Percentiles rank a stretch among this genome's conserved stretches.
These are phyloP conservation scores for Geotrichum bryndzae DNA, from an alignment of 1,139 yeast species.

Conservation along the genomic window DNA sequence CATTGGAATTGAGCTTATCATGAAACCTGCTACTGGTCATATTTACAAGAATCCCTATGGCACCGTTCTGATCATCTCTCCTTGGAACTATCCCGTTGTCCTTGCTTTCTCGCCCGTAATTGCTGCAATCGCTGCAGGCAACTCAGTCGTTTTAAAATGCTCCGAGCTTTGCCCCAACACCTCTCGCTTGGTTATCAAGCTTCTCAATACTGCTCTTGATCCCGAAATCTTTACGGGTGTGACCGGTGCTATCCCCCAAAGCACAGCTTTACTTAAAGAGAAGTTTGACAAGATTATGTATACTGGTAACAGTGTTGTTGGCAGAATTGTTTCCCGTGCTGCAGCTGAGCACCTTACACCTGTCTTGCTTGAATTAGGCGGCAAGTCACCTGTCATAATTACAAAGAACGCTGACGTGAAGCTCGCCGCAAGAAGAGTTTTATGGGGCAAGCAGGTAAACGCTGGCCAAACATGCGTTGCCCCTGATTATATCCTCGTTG, in stretches of 20 bases:
- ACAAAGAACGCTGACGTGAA: constrained; percentile 45
- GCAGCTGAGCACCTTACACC: constrained; percentile 88
- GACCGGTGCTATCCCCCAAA: constrained; percentile 69
- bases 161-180: constrained; percentile 69
- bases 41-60: constrained; percentile 72
- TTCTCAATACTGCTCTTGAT: constrained; percentile 52
- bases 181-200: constrained; percentile 48
- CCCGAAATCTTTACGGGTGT: constrained; percentile 54
- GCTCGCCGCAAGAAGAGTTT: constrained; percentile 58
- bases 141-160: constrained; percentile 74
- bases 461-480: constrained; percentile 93
- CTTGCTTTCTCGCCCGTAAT: constrained; percentile 61
- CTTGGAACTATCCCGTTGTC: constrained; percentile 81
- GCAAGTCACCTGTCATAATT: constrained; percentile 77
- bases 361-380: constrained; percentile 77
- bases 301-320: constrained; percentile 77
- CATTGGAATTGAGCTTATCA: constrained; percentile 21
- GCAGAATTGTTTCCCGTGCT: constrained; percentile 66
- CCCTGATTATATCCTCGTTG: constrained; percentile 73
- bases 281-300: constrained; percentile 79
- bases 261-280: constrained; percentile 57
- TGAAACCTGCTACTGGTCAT: constrained; percentile 43
- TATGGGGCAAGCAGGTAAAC: constrained; percentile 74
- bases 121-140: constrained; percentile 86
- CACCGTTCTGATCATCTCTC: constrained; percentile 65